Evolutionary conservation across 2,329 filamentous ascomycete species (phyloP), one percentile per base, ranked within the genome.

Genomic region (Fusarium beomiforme): DNA sequence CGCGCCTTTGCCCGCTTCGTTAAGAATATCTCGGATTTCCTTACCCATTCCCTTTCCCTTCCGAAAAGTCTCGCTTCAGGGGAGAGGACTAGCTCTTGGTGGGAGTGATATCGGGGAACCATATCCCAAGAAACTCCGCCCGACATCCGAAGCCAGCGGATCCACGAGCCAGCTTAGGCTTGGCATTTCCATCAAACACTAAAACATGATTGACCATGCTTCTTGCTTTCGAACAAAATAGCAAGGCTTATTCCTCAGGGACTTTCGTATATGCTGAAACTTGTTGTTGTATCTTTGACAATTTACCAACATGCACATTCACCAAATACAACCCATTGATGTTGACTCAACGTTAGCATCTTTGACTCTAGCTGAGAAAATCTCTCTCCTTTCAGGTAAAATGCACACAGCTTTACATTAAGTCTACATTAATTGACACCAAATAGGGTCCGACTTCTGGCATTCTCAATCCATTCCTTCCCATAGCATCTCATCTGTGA

Each of bases 281-380:
- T 16, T 24, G 13, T 9, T 19, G 3, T 29, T 31, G 12, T 9
- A 9, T 12, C 24, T 24, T 16, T 23, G n/a, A 39, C 11, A 6
- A n/a, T 16, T 8, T 9, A 16, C 29, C 31, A 56, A 21, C 5
- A 67, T 68, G 65, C 39, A 68, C 1, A 67, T 67, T 26, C 57
- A 47, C 6, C 65, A 68, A 39, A 49, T 56, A 33, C 21, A 59
- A 17, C 46, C 50, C 3, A 62, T 68, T 10, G 57, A 68, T 3
- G 62, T 68, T 12, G 63, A 68, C 23, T 54, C 49, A 21, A 62
- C 50, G 6, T 63, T 68, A 21, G 56, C 29, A 10, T 68, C 63
- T 12, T 37, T 68, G 14, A 67, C 65, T 37, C 46, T 68, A 6
- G 44, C 63, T 2, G 65, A 68, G 9, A 67, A 67, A 49, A 62